These are phyloP conservation scores for Copromyces sp. DNA, from an alignment of 495 filamentous ascomycete genomes.

Conservation along the genomic window DNA sequence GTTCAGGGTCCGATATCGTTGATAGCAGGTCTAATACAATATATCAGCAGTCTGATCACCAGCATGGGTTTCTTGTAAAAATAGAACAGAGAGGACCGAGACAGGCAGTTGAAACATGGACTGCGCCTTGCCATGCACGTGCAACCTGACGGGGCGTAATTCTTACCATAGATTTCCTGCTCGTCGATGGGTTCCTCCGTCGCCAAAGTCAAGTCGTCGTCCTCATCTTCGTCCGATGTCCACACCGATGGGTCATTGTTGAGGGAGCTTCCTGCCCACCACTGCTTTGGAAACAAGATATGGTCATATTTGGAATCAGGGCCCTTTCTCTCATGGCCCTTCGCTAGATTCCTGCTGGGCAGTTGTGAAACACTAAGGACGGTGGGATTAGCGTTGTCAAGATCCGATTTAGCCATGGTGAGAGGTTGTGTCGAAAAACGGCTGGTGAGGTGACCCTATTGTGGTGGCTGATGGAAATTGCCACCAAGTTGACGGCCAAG, in stretches of 20 bases:
- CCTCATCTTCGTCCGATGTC: conserved; percentile 33
- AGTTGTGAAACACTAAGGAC: conserved; percentile 85
- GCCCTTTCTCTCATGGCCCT: conserved; percentile 14
- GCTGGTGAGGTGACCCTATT: not conserved
- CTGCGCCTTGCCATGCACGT: not conserved
- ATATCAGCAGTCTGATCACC: conserved; percentile 29
- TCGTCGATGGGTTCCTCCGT: conserved; percentile 78
- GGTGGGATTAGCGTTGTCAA: conserved; percentile 90
- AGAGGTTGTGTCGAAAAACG: not conserved
- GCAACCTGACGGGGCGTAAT: not conserved
- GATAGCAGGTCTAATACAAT: conserved; percentile 70
- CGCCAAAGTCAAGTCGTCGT: conserved; percentile 50
- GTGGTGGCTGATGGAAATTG: not conserved
- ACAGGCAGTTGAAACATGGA: not conserved
- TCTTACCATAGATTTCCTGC: conserved; percentile 88
- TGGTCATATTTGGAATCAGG: conserved; percentile 26
- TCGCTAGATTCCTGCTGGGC: conserved; percentile 52
- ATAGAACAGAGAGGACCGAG: conserved; percentile 3
- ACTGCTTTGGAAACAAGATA: conserved; percentile 21
- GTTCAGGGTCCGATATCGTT: conserved; percentile 90
- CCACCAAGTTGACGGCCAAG: not conserved
- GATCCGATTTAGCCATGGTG: conserved; percentile 17
- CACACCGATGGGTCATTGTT: conserved; percentile 6
- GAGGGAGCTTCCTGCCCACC: conserved; percentile 18
- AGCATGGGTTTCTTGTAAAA: conserved; percentile 2